These are phyloP conservation scores for Exophiala sideris DNA, from an alignment of 2,329 filamentous ascomycete genomes.

Conservation along the genomic window DNA sequence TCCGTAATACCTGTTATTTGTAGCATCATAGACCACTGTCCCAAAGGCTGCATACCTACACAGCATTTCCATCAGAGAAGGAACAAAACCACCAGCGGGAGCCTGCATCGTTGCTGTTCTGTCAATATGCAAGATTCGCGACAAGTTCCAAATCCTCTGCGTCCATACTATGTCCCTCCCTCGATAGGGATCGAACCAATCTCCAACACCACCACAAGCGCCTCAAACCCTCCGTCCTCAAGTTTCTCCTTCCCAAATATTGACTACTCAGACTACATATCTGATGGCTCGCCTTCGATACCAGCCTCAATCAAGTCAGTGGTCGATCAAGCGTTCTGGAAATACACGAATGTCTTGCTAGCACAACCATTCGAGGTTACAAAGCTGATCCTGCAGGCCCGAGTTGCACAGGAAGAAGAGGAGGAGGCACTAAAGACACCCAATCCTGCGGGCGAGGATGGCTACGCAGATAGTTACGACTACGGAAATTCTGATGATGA, in stretches of 20 bases:
- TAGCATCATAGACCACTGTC: no score
- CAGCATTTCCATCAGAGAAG: not conserved
- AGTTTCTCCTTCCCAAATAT: conserved; percentile 66
- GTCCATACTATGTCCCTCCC: conserved; percentile 62
- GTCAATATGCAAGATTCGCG: conserved; percentile 20
- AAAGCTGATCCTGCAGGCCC: conserved; percentile 85
- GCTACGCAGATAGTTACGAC: conserved; percentile 33
- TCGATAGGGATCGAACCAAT: conserved; percentile 56
- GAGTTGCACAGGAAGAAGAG: conserved; percentile 41
- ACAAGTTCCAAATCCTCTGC: conserved; percentile 57
- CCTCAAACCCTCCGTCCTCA: conserved; percentile 35
- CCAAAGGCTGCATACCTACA: no score
- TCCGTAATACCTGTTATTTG: no score
- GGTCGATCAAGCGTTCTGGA: conserved; percentile 82
- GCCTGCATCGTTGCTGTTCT: not conserved
- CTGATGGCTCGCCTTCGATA: conserved; percentile 70
- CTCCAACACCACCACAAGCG: conserved; percentile 36
- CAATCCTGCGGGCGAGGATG: conserved; percentile 7
- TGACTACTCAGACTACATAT: conserved; percentile 84
- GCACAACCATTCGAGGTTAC: conserved; percentile 96
- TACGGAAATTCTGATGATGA: conserved; percentile 31
- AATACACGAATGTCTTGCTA: conserved; percentile 83
- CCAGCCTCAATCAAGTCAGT: conserved; percentile 72
- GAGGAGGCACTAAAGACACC: conserved; percentile 22
- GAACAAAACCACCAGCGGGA: not conserved